Evolutionary conservation across 1,284 basidiomycete species (phyloP), one percentile per base, ranked within the genome.

Genomic region (Apiotrichum laibachii): DNA sequence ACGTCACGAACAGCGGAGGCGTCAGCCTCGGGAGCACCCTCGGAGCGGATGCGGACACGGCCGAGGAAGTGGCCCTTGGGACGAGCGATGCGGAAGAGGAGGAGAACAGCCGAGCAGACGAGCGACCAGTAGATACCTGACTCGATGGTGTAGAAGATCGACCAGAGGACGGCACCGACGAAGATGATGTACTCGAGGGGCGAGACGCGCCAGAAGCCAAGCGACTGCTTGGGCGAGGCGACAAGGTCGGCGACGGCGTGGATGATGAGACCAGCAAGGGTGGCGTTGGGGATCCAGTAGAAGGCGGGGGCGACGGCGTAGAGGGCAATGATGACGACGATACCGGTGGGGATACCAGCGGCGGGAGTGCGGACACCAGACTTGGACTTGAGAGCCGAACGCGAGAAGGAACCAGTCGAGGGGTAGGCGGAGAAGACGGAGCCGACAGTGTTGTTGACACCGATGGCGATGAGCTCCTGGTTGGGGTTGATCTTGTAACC

Each of bases 401-500:
- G 26, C 26, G 26, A 31, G 26, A 31, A 31, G 7, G 7, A 3
- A 31, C 26, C 26, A 31, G 26, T 99, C 0, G 94, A 92, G 10
- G 95, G 93, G 77, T 97, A 99, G 2, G 92, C 95, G 59, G 86
- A 85, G 77, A 97, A 96, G 65, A 88, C 81, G 10, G 88, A 88
- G 16, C 92, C 91, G 63, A 93, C 72, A 0, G 73, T 75, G 69
- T 80, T 80, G 72, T 77, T 79, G n/a, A 98, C 92, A 45, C 96
- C 95, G 65, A 99, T 98, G 44, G 96, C 95, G 68, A 98, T 89
- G 53, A 98, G 84, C 77, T 98, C 95, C 77, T 98, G 95, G 80
- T 93, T 94, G 18, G 95, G 93, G 72, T 97, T 88, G 77, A 99
- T 98, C 78, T 92, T 97, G 83, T 99, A 99, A 40, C 88, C 88